Conservation (phyloP, 2,329 filamentous ascomycete species). For the Sordariomycetes sp. region DNA sequence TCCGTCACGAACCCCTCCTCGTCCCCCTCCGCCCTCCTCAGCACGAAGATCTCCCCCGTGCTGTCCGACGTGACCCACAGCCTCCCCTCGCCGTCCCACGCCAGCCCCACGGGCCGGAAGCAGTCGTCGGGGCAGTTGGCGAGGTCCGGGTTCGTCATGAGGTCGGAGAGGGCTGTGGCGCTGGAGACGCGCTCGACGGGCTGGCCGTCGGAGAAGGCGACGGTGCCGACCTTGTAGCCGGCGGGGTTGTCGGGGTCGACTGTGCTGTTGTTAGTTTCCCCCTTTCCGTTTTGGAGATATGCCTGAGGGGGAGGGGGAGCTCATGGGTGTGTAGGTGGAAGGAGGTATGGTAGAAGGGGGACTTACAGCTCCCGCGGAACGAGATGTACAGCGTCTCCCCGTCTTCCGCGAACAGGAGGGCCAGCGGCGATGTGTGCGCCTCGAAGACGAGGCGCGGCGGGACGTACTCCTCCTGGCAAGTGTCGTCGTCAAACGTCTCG, state of each 20-base stretch:
- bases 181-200: conserved; percentile 28
- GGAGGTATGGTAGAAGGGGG: conserved; percentile 6
- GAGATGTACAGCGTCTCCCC: conserved; percentile 53
- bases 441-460: conserved; percentile 45
- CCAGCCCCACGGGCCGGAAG: conserved; percentile 53
- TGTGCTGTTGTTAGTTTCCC: conserved; percentile 9
- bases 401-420: conserved; percentile 53
- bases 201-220: conserved; percentile 30
- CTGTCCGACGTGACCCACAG: conserved; percentile 53
- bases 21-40: conserved; percentile 16
- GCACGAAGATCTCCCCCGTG: conserved; percentile 56
- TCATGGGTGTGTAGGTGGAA: not conserved
- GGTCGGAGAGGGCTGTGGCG: conserved; percentile 34
- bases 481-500: conserved; percentile 27
- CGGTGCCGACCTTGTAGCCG: conserved; percentile 32
- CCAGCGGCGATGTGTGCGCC: conserved; percentile 61
- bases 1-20: not conserved
- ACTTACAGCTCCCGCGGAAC: conserved; percentile 62
- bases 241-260: conserved; percentile 29
- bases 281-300: not conserved
- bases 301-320: not conserved
- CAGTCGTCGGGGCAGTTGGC: conserved; percentile 42
- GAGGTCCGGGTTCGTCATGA: conserved; percentile 45
- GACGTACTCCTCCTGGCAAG: conserved; percentile 30
- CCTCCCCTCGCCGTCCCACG: conserved; percentile 36